phyloP scores from a whole-genome alignment of 1,139 yeast species.

The Candida tropicalis region DNA sequence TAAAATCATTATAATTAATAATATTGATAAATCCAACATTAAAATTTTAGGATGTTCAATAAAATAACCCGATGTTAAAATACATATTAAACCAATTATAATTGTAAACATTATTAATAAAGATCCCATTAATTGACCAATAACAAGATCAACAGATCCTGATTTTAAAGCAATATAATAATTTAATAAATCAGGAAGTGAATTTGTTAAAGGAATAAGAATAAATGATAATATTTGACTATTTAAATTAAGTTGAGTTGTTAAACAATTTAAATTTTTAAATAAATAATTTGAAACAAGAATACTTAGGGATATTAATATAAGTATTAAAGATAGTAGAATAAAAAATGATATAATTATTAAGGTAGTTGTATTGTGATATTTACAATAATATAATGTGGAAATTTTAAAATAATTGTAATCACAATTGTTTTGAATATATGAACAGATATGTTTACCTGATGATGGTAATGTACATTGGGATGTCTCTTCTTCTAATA shows the following conservation, averaged over 20 bases:
- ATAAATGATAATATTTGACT: constrained; percentile 38
- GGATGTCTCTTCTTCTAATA: constrained; percentile 2
- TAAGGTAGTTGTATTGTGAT: constrained; percentile 13
- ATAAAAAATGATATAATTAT: constrained; percentile 21
- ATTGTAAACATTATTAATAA: constrained; percentile 39
- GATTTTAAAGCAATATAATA: constrained; percentile 36
- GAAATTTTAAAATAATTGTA: constrained; percentile 29
- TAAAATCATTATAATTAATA: constrained; percentile 35
- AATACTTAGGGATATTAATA: constrained; percentile 32
- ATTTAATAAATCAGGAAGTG: constrained; percentile 43
- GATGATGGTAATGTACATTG: constrained; percentile 13
- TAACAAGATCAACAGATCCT: constrained; percentile 36
- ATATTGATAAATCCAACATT: constrained; percentile 37
- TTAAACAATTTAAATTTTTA: constrained; percentile 32
- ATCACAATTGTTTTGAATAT: constrained; percentile 28
- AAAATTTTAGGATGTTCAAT: constrained; percentile 24
- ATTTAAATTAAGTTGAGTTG: constrained; percentile 29
- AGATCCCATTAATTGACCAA: constrained; percentile 48
- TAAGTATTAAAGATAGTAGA: constrained; percentile 20
- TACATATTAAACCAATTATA: constrained; percentile 38
- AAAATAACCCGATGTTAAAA: constrained; percentile 27
- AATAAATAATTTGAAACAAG: constrained; percentile 41
- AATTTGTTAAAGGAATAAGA: constrained; percentile 42
- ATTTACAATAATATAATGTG: constrained; percentile 27
- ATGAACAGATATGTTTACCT: constrained; percentile 21